Conservation (phyloP, 768 basidiomycete genomes). For the Hypholoma fasciculare region DNA sequence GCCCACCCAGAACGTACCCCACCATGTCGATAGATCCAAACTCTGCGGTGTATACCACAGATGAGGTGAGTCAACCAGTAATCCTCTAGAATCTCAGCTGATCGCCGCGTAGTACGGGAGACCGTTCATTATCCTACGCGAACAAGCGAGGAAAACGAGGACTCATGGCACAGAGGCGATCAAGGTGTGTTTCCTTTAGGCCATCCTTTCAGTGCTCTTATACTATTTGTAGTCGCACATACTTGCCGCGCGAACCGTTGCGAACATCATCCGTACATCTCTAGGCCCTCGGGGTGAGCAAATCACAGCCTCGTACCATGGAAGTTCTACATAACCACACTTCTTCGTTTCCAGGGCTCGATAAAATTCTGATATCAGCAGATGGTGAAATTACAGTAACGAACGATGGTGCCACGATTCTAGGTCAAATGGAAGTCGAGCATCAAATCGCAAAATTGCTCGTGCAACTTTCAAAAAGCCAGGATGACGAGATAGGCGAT, state of each 20-base stretch:
- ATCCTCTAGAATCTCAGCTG: slow-evolving; percentile 7
- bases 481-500: slow-evolving; percentile 99
- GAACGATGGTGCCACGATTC: slow-evolving; percentile 98
- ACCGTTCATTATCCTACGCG: slow-evolving; percentile 96
- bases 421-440: slow-evolving; percentile 98
- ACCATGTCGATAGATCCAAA: slow-evolving; percentile 35
- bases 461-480: slow-evolving; percentile 94
- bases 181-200: slow-evolving; percentile 54
- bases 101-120: slow-evolving; percentile 70
- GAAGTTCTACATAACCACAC: background rate
- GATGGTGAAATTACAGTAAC: slow-evolving; percentile 99
- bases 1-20: slow-evolving; percentile 25
- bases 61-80: slow-evolving; percentile 56
- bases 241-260: slow-evolving; percentile 89
- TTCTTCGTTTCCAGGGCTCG: slow-evolving; percentile 60
- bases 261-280: slow-evolving; percentile 93
- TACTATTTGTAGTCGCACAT: slow-evolving; percentile 73
- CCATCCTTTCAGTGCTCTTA: slow-evolving; percentile 12
- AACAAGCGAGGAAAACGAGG: slow-evolving; percentile 91
- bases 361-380: slow-evolving; percentile 92
- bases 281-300: slow-evolving; percentile 85
- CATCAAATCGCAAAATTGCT: slow-evolving; percentile 98
- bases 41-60: slow-evolving; percentile 83
- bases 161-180: slow-evolving; percentile 93
- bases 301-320: background rate